phyloP scores from a whole-genome alignment of 2,329 filamentous ascomycete species.

The Nothophaeocryptopus gaeumannii region DNA sequence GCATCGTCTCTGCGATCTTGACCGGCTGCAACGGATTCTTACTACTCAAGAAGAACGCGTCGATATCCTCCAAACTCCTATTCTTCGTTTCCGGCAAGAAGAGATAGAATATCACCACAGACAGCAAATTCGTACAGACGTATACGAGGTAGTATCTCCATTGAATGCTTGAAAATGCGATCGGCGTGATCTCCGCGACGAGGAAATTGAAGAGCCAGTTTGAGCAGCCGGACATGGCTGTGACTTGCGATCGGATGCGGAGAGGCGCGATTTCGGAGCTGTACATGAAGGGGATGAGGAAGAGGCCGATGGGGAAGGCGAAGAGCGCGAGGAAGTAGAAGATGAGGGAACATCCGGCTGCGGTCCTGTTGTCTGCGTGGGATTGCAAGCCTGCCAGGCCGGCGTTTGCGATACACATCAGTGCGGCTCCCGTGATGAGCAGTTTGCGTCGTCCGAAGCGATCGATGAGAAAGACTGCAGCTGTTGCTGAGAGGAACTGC shows the following conservation, averaged over 20 bases:
- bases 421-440: slow-evolving; percentile 28
- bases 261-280: slow-evolving; percentile 33
- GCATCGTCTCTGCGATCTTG: slow-evolving; percentile 23
- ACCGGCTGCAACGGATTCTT: slow-evolving; percentile 24
- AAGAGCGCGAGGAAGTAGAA: slow-evolving; percentile 29
- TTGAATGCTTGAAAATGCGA: slow-evolving; percentile 55
- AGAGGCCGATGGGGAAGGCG: slow-evolving; percentile 30
- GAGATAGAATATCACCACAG: slow-evolving; percentile 45
- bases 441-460: slow-evolving; percentile 31
- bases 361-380: slow-evolving; percentile 17
- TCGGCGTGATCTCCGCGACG: slow-evolving; percentile 46
- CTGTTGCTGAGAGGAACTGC: slow-evolving; percentile 28
- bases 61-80: slow-evolving; percentile 31
- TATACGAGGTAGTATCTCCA: slow-evolving; percentile 47
- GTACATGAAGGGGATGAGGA: slow-evolving; percentile 36
- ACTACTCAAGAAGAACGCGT: slow-evolving; percentile 29
- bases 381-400: slow-evolving; percentile 26
- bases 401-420: slow-evolving; percentile 29
- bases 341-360: slow-evolving; percentile 25
- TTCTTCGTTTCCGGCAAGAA: slow-evolving; percentile 29
- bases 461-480: slow-evolving; percentile 31
- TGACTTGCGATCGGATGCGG: slow-evolving; percentile 30
- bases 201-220: slow-evolving; percentile 61
- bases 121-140: slow-evolving; percentile 58
- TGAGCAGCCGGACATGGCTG: slow-evolving; percentile 43